Conservation (phyloP, 2,329 filamentous ascomycete species). For the Graphiopsis chlorocephala region DNA sequence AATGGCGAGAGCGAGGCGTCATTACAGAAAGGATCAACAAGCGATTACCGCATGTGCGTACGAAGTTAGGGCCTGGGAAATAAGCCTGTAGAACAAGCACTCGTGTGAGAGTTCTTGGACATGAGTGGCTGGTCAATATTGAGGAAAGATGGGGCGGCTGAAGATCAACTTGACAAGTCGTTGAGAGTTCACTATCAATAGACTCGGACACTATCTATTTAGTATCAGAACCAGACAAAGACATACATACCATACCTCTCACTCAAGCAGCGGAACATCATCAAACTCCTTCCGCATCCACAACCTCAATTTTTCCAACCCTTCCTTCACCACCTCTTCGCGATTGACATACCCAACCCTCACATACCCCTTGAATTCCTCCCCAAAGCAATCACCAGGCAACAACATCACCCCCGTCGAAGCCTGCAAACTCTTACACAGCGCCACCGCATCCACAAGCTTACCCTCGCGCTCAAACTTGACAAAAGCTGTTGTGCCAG, state of each 20-base stretch:
- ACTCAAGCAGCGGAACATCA: slow-evolving; percentile 41
- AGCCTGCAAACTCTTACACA: slow-evolving; percentile 67
- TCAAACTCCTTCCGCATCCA: slow-evolving; percentile 59
- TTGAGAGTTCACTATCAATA: not conserved
- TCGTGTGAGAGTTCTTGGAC: too few species aligned
- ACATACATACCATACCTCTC: not conserved
- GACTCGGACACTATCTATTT: not conserved
- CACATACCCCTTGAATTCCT: slow-evolving; percentile 71
- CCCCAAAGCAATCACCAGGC: slow-evolving; percentile 74
- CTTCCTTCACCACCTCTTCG: slow-evolving; percentile 66
- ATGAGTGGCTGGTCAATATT: not conserved
- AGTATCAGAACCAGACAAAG: not conserved
- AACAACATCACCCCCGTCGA: slow-evolving; percentile 71
- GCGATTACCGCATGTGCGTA: not conserved
- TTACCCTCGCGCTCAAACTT: slow-evolving; percentile 61
- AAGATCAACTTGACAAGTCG: not conserved
- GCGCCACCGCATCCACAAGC: slow-evolving; percentile 67
- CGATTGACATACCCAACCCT: slow-evolving; percentile 73
- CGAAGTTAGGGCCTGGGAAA: not conserved
- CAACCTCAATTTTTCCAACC: slow-evolving; percentile 54
- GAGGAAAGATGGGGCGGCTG: not conserved
- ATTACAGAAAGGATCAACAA: not conserved
- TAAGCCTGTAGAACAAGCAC: too few species aligned
- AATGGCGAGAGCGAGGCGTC: not conserved
- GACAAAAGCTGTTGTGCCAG: slow-evolving; percentile 77